These are phyloP conservation scores for Paraurostyla sp. DNA, from an alignment of 73 alveolate species.

Conservation along the genomic window DNA sequence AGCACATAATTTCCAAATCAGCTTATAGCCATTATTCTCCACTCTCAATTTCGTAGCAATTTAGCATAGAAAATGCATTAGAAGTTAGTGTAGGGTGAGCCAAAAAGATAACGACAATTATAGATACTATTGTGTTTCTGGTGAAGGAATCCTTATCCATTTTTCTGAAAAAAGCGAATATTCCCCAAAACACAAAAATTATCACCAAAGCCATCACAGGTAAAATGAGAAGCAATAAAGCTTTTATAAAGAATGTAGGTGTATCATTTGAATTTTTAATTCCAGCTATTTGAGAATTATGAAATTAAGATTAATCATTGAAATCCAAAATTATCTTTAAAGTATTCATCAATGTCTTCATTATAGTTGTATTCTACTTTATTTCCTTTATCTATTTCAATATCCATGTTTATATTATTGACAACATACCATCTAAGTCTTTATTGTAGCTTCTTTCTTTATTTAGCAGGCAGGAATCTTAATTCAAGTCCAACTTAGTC, in stretches of 20 bases:
- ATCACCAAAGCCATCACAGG: conserved; percentile 43
- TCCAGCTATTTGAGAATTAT: conserved; percentile 31
- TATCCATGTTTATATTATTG: conserved; percentile 28
- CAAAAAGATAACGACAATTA: conserved; percentile 59
- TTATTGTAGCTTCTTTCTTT: background rate
- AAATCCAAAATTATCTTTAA: conserved; percentile 27
- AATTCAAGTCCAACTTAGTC: conserved; percentile 30
- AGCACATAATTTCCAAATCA: conserved; percentile 60
- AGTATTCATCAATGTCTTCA: conserved; percentile 9
- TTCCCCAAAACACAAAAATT: conserved; percentile 35
- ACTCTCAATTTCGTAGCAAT: conserved; percentile 65
- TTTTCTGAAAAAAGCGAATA: background rate
- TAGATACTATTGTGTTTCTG: conserved; percentile 51
- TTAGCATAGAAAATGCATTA: conserved; percentile 43
- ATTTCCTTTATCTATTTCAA: conserved; percentile 42
- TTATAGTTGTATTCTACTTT: conserved; percentile 17
- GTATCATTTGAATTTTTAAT: background rate
- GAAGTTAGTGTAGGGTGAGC: conserved; percentile 68
- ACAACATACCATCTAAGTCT: conserved; percentile 38
- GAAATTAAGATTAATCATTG: background rate
- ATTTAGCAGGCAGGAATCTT: conserved; percentile 26
- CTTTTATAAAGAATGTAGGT: conserved; percentile 55
- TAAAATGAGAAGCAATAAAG: background rate
- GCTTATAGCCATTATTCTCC: conserved; percentile 51
- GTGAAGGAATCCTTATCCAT: background rate